Evolutionary conservation across 768 basidiomycete species (phyloP).

Genomic region (Leccinellum rugosiceps): DNA sequence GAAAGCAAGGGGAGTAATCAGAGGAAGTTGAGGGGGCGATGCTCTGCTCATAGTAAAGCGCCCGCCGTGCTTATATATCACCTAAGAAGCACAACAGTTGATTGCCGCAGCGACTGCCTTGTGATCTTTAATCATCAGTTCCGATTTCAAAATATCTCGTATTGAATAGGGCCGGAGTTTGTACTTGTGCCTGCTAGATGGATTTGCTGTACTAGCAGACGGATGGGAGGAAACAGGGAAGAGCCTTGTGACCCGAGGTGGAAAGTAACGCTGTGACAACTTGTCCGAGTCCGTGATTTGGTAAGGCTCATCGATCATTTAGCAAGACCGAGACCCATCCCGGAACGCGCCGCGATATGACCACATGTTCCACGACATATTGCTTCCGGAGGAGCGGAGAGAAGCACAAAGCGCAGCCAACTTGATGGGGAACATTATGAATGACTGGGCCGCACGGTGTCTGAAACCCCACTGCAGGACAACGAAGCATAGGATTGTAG

Average conservation of each 20-base stretch:
- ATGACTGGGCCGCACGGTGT: not conserved
- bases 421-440: not conserved
- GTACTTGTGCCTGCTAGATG: not conserved
- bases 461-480: not conserved
- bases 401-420: not conserved
- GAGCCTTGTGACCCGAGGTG: not conserved
- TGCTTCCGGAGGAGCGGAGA: not conserved
- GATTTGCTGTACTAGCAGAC: not conserved
- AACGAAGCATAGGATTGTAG: not conserved
- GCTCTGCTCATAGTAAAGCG: not conserved
- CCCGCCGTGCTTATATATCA: not conserved
- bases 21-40: not conserved
- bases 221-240: not conserved
- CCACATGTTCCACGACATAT: not conserved
- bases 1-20: not conserved
- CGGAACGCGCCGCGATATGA: not conserved
- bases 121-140: not conserved
- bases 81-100: not conserved
- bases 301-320: not conserved
- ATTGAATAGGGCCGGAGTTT: not conserved
- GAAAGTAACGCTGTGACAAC: not conserved
- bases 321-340: not conserved
- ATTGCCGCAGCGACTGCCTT: not conserved
- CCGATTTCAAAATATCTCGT: not conserved
- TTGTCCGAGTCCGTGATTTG: not conserved